Base-by-base conservation (phyloP, 306 rosid species). In the Prunus armeniaca region DNA sequence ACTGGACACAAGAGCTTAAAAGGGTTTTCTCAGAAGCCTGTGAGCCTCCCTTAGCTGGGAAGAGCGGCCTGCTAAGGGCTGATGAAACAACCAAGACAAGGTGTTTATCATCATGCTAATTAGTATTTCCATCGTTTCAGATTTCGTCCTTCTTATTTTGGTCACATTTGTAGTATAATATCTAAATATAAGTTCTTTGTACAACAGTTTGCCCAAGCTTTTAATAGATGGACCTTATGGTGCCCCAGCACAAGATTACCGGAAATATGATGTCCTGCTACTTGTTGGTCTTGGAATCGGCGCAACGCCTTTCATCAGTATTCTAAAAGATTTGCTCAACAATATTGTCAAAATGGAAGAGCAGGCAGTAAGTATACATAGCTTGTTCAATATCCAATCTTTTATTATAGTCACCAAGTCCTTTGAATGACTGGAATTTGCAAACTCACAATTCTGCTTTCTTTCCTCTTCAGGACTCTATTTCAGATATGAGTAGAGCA, bases 271-370 rank as follows among this genome's bases (percentile, higher is more conserved):
- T 77, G 99, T 96, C 71, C 80, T 96, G 86, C 77, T 96, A 65
- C 96, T 96, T 34, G 99, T 96, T 14, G 99, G 99, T 77, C 98
- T 96, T 41, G 99, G 99, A 38, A 96, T 96, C 28, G 99, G 99
- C 58, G 99, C 99, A 69, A 96, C 99, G 30, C 99, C 99, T 79
- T 96, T 96, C 86, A 89, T 96, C 85, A 96, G 99, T 84, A 96
- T 96, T 79, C 82, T 91, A 60, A 96, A 92, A 79, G 98, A 96
- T 88, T 85, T 96, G 78, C 97, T 96, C 79, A 96, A 89, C 86
- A 96, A 84, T 87, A 91, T 91, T 66, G 85, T 96, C 82, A 91
- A 89, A 84, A 91, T 87, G 98, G 99, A 92, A 87, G 99, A 96
- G 79, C 88, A 83, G 78, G 98, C 90, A 83, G 99, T 96, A 84